Conservation (phyloP, 495 filamentous ascomycete species). For the Terfezia boudieri region DNA sequence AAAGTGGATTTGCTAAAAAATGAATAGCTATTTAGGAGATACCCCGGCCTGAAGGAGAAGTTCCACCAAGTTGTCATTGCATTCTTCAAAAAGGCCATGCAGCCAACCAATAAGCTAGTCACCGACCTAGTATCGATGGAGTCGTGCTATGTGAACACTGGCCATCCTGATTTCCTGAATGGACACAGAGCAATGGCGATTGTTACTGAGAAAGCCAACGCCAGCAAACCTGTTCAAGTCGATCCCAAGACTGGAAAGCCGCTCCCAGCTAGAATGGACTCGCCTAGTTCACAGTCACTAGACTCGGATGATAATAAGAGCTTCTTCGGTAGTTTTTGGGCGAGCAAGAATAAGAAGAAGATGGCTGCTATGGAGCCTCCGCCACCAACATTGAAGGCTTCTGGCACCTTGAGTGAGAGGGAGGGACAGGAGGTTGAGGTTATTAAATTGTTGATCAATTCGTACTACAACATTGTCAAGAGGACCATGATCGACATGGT, state of each 20-base stretch:
- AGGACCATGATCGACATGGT: constrained; percentile 99
- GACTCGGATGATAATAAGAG: constrained; percentile 41
- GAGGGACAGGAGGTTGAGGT: constrained; percentile 92
- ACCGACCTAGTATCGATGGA: constrained; percentile 88
- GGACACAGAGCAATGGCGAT: constrained; percentile 94
- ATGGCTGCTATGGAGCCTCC: constrained; percentile 97
- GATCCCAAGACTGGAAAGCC: constrained; percentile 98
- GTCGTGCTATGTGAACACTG: constrained; percentile 92
- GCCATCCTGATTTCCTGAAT: constrained; percentile 93
- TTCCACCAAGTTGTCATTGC: constrained; percentile 80
- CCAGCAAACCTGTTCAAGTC: constrained; percentile 75
- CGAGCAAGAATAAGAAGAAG: constrained; percentile 99
- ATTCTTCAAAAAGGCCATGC: constrained; percentile 97
- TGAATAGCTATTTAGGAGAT: constrained; percentile 52
- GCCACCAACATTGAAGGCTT: constrained; percentile 79
- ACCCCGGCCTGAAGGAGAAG: constrained; percentile 87
- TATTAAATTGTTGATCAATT: constrained; percentile 89
- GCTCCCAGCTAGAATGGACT: constrained; percentile 38
- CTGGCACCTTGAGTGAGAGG: constrained; percentile 72
- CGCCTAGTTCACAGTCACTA: constrained; percentile 33
- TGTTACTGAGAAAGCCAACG: constrained; percentile 69
- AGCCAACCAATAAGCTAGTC: constrained; percentile 93
- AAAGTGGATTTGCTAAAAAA: too few relatives aligned
- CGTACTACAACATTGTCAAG: constrained; percentile 95
- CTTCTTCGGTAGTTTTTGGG: constrained; percentile 96